These are phyloP conservation scores for Zangia roseola DNA, from an alignment of 768 basidiomycete genomes.

Conservation along the genomic window DNA sequence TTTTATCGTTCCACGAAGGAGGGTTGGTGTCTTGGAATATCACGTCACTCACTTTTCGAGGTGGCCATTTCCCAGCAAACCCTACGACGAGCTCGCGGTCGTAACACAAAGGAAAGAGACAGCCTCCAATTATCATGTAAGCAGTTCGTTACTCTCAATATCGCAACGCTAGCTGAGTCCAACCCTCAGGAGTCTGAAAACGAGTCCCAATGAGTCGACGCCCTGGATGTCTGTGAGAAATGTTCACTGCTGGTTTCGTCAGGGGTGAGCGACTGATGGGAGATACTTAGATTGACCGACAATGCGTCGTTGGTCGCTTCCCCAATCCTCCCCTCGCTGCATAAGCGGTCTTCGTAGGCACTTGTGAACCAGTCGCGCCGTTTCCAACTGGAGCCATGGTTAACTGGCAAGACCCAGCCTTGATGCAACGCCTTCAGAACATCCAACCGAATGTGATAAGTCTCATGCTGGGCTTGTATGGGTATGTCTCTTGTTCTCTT, in stretches of 20 bases:
- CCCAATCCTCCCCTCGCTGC: neutral
- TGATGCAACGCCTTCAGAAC: neutral
- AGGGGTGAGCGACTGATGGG: too few relatives aligned
- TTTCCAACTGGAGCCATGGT: constrained; percentile 14
- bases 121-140: too few relatives aligned
- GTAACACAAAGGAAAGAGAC: too few relatives aligned
- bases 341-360: neutral
- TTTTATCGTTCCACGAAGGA: too few relatives aligned
- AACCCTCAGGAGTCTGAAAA: neutral
- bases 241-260: neutral
- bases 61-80: too few relatives aligned
- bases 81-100: too few relatives aligned
- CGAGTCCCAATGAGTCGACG: neutral
- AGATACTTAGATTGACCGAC: neutral
- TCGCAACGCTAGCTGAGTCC: neutral
- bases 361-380: neutral
- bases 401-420: constrained; percentile 13
- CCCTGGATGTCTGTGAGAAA: constrained; percentile 12
- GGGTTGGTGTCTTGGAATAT: too few relatives aligned
- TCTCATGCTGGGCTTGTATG: constrained; percentile 23
- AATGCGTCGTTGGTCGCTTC: neutral
- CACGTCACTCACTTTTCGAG: too few relatives aligned
- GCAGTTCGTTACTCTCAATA: too few relatives aligned
- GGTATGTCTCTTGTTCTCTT: constrained; percentile 7
- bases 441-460: constrained; percentile 9